A percentile compares a stretch with the other conserved stretches of the same genome.
These are phyloP conservation scores for Mortierella antarctica DNA, from an alignment of 192 early-diverging fungal genomes.

Conservation along the genomic window DNA sequence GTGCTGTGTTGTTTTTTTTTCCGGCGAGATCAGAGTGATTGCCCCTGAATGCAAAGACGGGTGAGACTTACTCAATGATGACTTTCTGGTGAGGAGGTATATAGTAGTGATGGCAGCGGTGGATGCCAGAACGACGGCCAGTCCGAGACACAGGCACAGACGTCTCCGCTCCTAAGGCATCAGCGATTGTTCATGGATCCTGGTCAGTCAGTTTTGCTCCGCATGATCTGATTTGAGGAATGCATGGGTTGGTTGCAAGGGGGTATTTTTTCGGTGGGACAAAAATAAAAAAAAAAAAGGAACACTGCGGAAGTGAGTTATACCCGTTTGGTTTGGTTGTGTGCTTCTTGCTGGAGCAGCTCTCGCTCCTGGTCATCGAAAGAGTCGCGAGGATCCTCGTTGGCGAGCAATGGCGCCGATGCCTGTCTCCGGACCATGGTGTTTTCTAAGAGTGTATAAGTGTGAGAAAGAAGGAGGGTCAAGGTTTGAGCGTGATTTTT, in stretches of 20 bases:
- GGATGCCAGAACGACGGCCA: constrained; percentile 30
- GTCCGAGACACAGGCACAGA: constrained; percentile 29
- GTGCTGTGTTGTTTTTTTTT: not conserved
- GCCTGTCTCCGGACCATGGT: constrained; percentile 15
- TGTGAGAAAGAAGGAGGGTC: no score
- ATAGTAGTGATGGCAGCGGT: constrained; percentile 25
- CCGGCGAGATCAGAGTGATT: not conserved
- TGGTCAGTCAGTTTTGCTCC: no score
- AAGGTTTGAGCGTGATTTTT: no score
- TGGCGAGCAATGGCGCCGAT: constrained; percentile 35
- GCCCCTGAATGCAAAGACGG: not conserved
- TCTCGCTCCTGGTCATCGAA: constrained; percentile 45
- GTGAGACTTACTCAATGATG: constrained; percentile 7
- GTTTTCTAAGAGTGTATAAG: no score
- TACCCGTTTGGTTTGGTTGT: constrained; percentile 42
- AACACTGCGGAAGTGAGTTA: not conserved
- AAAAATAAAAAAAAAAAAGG: not conserved
- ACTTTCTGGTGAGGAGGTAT: constrained; percentile 16
- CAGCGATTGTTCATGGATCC: not conserved
- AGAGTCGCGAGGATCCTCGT: constrained; percentile 33
- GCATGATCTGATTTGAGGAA: not conserved
- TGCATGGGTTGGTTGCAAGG: not conserved
- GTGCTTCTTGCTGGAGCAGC: constrained; percentile 28
- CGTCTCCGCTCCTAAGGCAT: constrained; percentile 28
- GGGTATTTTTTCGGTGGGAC: not conserved